A percentile compares a stretch with the other conserved stretches of the same genome.
These are phyloP conservation scores for Sporothrix pseudoabietina DNA, from an alignment of 2,329 filamentous ascomycete species.

Conservation along the genomic window DNA sequence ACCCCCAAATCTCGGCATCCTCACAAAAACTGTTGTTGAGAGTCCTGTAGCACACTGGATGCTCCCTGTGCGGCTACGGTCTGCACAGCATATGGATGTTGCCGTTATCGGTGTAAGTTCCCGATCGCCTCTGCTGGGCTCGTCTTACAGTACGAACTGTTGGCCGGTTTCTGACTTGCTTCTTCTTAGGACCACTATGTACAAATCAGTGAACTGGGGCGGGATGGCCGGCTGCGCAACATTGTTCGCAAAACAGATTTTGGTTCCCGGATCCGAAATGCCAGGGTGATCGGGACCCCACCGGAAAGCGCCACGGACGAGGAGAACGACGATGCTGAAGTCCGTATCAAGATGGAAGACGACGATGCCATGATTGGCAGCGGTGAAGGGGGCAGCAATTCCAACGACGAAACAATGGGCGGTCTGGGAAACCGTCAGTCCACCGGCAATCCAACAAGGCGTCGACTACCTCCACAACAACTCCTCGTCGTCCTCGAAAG, in stretches of 20 bases:
- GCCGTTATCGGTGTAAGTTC: slow-evolving; percentile 76
- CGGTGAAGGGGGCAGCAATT: not conserved
- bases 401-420: slow-evolving; percentile 27
- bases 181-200: slow-evolving; percentile 68
- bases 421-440: not conserved
- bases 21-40: slow-evolving; percentile 76
- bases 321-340: slow-evolving; percentile 41
- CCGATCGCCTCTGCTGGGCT: not conserved
- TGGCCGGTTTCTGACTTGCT: not conserved
- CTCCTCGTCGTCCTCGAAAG: slow-evolving; percentile 75
- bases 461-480: slow-evolving; percentile 70
- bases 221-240: slow-evolving; percentile 70
- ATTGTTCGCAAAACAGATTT: slow-evolving; percentile 81
- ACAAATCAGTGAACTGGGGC: slow-evolving; percentile 73
- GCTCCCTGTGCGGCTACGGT: slow-evolving; percentile 75
- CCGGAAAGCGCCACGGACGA: slow-evolving; percentile 43
- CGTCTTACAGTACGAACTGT: not conserved
- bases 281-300: slow-evolving; percentile 69
- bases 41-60: slow-evolving; percentile 77
- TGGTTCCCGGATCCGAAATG: slow-evolving; percentile 74
- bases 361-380: slow-evolving; percentile 37
- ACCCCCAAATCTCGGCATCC: slow-evolving; percentile 65
- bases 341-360: slow-evolving; percentile 46
- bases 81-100: slow-evolving; percentile 72
- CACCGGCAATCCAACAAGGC: not conserved